Percentiles rank a stretch among this genome's conserved stretches.
These are phyloP conservation scores for Vigna nakashimae DNA, from an alignment of 306 rosid genomes.

Conservation along the genomic window DNA sequence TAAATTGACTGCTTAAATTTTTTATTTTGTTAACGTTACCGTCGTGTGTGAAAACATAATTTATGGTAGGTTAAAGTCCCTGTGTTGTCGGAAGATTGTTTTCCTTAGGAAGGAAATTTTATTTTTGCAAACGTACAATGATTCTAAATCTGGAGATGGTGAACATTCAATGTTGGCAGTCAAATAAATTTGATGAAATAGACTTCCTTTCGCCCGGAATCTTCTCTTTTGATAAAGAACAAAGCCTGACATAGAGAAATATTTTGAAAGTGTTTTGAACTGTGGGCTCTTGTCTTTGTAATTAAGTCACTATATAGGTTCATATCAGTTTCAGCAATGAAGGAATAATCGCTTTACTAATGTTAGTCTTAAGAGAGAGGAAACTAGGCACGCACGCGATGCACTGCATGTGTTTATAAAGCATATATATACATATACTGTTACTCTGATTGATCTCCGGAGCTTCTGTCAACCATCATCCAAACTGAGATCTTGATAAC, in stretches of 20 bases:
- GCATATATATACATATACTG: no score
- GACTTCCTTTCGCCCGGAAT: neutral
- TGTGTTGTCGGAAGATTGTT: slow-evolving; percentile 4
- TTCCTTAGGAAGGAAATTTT: neutral
- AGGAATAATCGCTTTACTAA: no score
- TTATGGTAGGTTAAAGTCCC: slow-evolving; percentile 17
- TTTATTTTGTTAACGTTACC: slow-evolving; percentile 15
- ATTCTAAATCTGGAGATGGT: neutral
- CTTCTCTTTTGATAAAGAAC: neutral
- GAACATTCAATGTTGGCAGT: neutral
- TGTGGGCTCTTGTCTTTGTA: no score
- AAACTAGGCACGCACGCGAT: no score
- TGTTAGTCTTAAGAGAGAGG: no score
- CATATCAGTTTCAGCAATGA: no score
- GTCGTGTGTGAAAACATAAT: neutral
- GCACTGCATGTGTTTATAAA: no score
- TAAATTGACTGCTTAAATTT: slow-evolving; percentile 3
- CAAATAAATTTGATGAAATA: neutral
- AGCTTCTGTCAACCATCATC: no score
- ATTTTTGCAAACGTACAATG: neutral
- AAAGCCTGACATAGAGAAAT: neutral
- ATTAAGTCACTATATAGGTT: no score
- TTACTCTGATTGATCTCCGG: no score
- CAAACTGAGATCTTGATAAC: no score
- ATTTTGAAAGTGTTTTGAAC: neutral